Evolutionary conservation across 164 flowering plant species (phyloP).

Genomic region (Dillenia suffruticosa): DNA sequence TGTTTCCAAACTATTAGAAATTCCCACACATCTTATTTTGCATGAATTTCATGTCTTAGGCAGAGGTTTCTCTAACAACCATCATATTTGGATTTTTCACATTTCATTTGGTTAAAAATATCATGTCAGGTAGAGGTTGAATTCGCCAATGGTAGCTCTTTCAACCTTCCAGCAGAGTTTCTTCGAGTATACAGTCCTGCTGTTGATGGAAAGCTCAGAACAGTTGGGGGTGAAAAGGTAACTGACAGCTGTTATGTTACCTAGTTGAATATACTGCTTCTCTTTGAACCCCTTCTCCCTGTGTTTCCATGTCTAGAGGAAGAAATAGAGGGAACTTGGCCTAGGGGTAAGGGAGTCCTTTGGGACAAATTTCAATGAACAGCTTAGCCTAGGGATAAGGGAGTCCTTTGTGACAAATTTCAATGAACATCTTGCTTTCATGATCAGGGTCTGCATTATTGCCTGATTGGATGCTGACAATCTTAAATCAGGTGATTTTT

Average conservation of each 20-base stretch:
- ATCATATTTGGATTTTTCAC: neutral
- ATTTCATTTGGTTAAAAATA: neutral
- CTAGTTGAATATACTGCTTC: neutral
- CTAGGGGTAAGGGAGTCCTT: too few species aligned
- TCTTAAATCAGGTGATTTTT: slow-evolving; percentile 57
- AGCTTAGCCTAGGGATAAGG: neutral
- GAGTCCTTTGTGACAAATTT: neutral
- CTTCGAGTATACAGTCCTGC: slow-evolving; percentile 74
- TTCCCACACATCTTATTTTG: neutral
- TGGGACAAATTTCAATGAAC: neutral
- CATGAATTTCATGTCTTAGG: neutral
- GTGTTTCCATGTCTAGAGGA: too few species aligned
- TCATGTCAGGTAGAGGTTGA: slow-evolving; percentile 64
- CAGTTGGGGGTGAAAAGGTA: slow-evolving; percentile 91
- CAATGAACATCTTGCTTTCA: neutral
- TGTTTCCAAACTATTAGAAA: neutral
- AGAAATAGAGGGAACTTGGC: too few species aligned
- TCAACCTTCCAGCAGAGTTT: slow-evolving; percentile 61
- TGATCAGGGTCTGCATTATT: neutral
- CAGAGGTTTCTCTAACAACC: neutral
- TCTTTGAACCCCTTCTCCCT: neutral
- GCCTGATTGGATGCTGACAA: neutral
- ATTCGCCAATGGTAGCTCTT: slow-evolving; percentile 49
- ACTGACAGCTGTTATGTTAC: neutral
- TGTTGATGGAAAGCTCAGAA: slow-evolving; percentile 66